These are phyloP conservation scores for Suillus clintonianus DNA, from an alignment of 768 basidiomycete species.

Conservation along the genomic window DNA sequence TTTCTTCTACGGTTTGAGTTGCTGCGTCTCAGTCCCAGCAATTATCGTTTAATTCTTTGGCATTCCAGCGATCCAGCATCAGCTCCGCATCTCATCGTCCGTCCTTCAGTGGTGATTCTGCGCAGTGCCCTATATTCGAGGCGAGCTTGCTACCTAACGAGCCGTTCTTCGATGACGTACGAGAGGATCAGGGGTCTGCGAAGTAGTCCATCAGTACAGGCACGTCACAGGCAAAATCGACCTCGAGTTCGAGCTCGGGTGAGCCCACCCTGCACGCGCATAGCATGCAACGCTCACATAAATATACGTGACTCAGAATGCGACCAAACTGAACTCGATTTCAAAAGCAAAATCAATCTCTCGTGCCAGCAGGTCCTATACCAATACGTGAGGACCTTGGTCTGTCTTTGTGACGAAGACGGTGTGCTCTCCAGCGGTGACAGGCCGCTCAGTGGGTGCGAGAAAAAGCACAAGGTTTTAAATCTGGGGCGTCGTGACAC, in stretches of 20 bases:
- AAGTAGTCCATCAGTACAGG: conserved; percentile 4
- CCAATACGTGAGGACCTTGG: neutral
- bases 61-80: conserved; percentile 16
- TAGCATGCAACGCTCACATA: neutral
- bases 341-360: neutral
- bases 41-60: conserved; percentile 11
- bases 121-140: neutral
- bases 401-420: neutral
- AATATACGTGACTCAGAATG: too few relatives aligned
- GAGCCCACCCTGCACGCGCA: neutral
- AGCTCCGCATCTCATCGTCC: conserved; percentile 3
- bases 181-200: conserved; percentile 6
- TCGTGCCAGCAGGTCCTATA: neutral
- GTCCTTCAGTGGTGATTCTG: neutral
- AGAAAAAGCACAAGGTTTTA: neutral
- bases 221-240: conserved; percentile 11
- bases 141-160: neutral
- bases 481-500: neutral
- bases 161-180: conserved; percentile 20
- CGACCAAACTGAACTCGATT: neutral
- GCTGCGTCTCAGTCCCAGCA: conserved; percentile 16
- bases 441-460: neutral
- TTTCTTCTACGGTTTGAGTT: neutral
- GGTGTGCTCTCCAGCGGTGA: neutral
- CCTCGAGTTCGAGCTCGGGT: conserved; percentile 10